phyloP scores from a whole-genome alignment of 2,329 filamentous ascomycete species.

The Bipolaris sorokiniana region DNA sequence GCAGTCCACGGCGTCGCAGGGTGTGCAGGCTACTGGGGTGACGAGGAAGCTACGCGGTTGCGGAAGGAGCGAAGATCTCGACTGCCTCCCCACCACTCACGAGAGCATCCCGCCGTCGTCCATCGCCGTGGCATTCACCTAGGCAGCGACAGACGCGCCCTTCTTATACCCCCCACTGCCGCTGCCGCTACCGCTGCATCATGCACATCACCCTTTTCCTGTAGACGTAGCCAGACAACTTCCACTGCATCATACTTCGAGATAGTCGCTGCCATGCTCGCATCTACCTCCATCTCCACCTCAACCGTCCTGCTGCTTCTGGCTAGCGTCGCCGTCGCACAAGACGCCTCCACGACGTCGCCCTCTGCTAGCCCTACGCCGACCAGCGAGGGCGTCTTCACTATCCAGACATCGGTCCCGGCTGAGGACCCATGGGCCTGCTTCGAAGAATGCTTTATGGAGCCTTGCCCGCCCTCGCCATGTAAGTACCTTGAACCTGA shows the following conservation, averaged over 20 bases:
- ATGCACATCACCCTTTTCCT: background rate
- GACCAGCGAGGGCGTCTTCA: slow-evolving; percentile 32
- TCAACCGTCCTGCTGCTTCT: slow-evolving; percentile 34
- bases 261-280: slow-evolving; percentile 29
- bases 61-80: slow-evolving; percentile 42
- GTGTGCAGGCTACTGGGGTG: slow-evolving; percentile 23
- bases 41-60: slow-evolving; percentile 32
- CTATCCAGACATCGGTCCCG: slow-evolving; percentile 37
- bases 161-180: background rate
- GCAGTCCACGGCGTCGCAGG: slow-evolving; percentile 32
- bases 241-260: background rate
- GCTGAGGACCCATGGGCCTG: slow-evolving; percentile 25
- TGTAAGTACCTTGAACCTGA: slow-evolving; percentile 24
- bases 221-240: background rate
- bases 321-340: slow-evolving; percentile 31
- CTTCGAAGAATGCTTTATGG: slow-evolving; percentile 35
- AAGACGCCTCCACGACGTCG: slow-evolving; percentile 14
- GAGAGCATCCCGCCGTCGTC: slow-evolving; percentile 12
- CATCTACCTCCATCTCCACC: slow-evolving; percentile 25
- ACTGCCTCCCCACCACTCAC: slow-evolving; percentile 24
- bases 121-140: background rate
- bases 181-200: too few species aligned
- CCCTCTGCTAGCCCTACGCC: slow-evolving; percentile 20
- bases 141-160: slow-evolving; percentile 8
- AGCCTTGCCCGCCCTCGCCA: slow-evolving; percentile 33